Evolutionary conservation across 1,284 basidiomycete genomes (phyloP), one percentile per base, ranked within the genome.

Genomic region (Stereum hirsutum): DNA sequence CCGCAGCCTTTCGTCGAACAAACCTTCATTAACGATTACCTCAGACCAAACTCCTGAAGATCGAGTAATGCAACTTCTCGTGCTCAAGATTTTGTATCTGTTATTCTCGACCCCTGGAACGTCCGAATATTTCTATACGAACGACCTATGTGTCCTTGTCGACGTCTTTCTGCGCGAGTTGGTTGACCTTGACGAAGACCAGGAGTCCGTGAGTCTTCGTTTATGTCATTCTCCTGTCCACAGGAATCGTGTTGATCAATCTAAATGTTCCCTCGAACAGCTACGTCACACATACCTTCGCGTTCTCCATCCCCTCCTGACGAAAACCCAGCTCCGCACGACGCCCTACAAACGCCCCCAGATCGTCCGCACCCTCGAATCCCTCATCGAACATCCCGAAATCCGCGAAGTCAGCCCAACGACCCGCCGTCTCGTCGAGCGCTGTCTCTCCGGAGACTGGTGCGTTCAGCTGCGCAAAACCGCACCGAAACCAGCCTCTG

Each of bases 51-150:
- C 85, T 2, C 69, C 88, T 2, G 94, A 98, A 55, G 95, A 94
- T 52, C 65, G 92, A 17, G 97, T 92, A 65, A 90, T 96, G 81
- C 93, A 97, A 55, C 67, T 99, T 10, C 74, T 99, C 35, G 85
- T 98, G 41, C 72, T 99, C 54, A 99, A 99, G 64, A 76, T 98
- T 38, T 74, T 99, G 2, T 99, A 96, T 58, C 75, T 97, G 2
- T 72, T 99, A 5, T 99, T 98, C 62, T 95, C 92, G 14, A 96
- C 91, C 0, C 81, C 84, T 46, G 90, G 88, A 21, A 95, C 93
- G 10, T 83, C 89, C 10, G 93, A 97, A 60, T 99, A 90, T 61
- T 98, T 99, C 56, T 99, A 97, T 65, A 97, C 93, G 10, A 99
- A 99, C 59, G 95, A 99, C 56, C 72, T 99, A 23, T 80, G 89